A percentile compares a stretch with the other conserved stretches of the same genome.
These are phyloP conservation scores for Plasmodium inui DNA, from an alignment of 169 alveolate species.

Conservation along the genomic window DNA sequence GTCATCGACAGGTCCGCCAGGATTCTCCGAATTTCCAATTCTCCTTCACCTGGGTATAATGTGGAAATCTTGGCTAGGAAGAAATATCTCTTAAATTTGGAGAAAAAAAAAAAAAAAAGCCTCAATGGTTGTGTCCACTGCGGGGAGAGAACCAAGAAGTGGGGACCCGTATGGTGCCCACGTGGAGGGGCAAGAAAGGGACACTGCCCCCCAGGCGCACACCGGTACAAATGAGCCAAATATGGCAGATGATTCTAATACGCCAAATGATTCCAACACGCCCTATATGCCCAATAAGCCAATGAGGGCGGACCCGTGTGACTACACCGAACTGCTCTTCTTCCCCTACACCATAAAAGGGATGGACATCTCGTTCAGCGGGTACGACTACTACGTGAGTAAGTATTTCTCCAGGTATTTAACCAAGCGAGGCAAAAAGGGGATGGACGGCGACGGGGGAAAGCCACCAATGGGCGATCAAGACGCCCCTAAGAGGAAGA, in stretches of 20 bases:
- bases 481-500: neutral
- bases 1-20: conserved; percentile 98
- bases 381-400: conserved; percentile 80
- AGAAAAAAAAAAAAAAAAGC: neutral
- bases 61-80: conserved; percentile 96
- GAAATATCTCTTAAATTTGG: conserved; percentile 75
- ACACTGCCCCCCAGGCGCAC: neutral
- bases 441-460: neutral
- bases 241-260: too few relatives aligned
- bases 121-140: neutral
- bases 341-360: conserved; percentile 98
- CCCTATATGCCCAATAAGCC: too few relatives aligned
- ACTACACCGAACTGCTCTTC: conserved; percentile 88
- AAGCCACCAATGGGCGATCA: neutral
- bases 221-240: too few relatives aligned
- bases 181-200: neutral
- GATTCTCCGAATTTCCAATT: conserved; percentile 94
- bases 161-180: neutral
- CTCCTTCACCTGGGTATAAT: conserved; percentile 99
- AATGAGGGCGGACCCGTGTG: neutral
- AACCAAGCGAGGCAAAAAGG: conserved; percentile 5
- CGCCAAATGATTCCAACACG: neutral
- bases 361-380: conserved; percentile 97
- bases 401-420: conserved; percentile 50
- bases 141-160: neutral